Conservation (phyloP, 257 asterid species). For the Plectranthus barbatus region DNA sequence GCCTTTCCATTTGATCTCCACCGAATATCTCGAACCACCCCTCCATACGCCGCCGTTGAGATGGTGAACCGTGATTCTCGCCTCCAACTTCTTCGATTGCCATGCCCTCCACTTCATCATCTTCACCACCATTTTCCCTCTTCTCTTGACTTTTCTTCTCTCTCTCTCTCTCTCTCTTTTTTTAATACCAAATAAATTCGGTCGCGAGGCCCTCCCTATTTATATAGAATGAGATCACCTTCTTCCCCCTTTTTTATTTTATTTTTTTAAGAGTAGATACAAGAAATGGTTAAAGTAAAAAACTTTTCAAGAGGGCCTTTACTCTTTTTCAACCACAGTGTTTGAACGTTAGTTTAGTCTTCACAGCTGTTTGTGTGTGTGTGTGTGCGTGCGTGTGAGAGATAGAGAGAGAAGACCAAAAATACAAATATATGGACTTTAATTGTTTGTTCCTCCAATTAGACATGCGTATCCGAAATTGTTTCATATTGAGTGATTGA, state of each 20-base stretch:
- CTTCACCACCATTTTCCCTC: slow-evolving; percentile 51
- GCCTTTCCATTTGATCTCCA: slow-evolving; percentile 71
- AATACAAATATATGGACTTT: not conserved
- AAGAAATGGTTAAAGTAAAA: not conserved
- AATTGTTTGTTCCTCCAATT: not conserved
- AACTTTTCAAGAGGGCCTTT: too few relatives aligned
- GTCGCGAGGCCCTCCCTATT: not conserved
- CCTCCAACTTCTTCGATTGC: slow-evolving; percentile 57
- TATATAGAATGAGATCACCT: not conserved
- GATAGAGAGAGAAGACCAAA: not conserved
- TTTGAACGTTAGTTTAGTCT: slow-evolving; percentile 20
- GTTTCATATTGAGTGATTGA: not conserved
- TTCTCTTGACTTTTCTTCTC: not conserved
- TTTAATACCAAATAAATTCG: too few relatives aligned
- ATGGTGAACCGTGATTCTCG: slow-evolving; percentile 32
- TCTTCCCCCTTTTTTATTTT: not conserved
- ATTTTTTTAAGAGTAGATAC: not conserved
- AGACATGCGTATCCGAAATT: not conserved
- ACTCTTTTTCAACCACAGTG: too few relatives aligned
- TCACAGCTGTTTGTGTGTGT: too few relatives aligned
- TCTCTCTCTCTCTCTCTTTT: too few relatives aligned
- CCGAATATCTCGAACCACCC: slow-evolving; percentile 30
- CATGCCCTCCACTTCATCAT: slow-evolving; percentile 80
- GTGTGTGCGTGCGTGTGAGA: too few relatives aligned
- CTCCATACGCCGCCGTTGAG: slow-evolving; percentile 24